Conservation (phyloP, 495 filamentous ascomycete genomes). For the Immersiella caudata region DNA sequence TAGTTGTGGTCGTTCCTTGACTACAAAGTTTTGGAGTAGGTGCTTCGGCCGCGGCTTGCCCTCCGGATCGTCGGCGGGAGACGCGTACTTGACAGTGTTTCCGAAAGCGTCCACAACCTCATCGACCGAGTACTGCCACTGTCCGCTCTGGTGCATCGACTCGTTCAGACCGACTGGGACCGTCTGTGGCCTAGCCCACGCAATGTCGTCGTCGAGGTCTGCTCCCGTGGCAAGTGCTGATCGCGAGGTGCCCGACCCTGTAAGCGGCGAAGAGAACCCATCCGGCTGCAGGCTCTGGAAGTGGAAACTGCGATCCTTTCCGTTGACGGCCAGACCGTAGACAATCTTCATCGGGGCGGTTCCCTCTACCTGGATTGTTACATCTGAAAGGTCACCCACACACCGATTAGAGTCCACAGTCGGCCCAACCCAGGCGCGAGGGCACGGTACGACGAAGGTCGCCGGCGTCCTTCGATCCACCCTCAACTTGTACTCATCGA, state of each 20-base stretch:
- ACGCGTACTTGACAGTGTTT: conserved; percentile 82
- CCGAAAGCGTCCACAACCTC: conserved; percentile 89
- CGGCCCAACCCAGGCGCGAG: conserved; percentile 70
- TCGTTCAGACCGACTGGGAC: conserved; percentile 85
- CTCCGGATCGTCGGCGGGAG: conserved; percentile 64
- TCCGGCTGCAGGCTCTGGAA: conserved; percentile 93
- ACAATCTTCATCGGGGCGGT: conserved; percentile 90
- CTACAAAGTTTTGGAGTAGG: conserved; percentile 75
- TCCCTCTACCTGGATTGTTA: conserved; percentile 79
- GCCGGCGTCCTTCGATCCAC: conserved; percentile 74
- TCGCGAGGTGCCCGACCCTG: conserved; percentile 49
- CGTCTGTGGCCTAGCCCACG: conserved; percentile 76
- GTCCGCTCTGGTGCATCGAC: conserved; percentile 72
- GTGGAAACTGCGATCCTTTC: conserved; percentile 71
- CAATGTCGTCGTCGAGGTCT: conserved; percentile 67
- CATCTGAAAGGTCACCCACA: conserved; percentile 80
- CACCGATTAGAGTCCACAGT: conserved; percentile 68
- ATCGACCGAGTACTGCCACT: conserved; percentile 88
- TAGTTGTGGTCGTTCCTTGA: conserved; percentile 81
- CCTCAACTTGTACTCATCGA: conserved; percentile 91
- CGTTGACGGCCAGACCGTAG: conserved; percentile 83
- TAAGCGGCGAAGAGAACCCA: conserved; percentile 74
- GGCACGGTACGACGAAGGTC: conserved; percentile 81
- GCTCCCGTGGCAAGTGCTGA: conserved; percentile 57
- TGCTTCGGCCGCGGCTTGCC: conserved; percentile 59